phyloP scores from a whole-genome alignment of 805 yeast genomes.

The Candida sonorensis region DNA sequence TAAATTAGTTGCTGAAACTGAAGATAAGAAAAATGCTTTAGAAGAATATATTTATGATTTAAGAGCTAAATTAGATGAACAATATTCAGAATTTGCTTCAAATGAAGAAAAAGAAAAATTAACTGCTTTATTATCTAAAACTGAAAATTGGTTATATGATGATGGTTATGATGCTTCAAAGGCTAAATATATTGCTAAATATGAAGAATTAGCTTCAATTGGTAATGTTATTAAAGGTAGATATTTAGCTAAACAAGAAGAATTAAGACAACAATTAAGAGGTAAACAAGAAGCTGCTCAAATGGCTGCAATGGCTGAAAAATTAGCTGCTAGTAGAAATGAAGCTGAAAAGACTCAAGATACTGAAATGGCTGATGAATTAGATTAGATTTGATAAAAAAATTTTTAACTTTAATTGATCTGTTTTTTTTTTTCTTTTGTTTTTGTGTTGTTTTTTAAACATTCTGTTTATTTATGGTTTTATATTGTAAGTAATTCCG shows the following conservation, averaged over 20 bases:
- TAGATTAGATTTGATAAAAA: constrained; percentile 9
- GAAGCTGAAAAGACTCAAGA: constrained; percentile 32
- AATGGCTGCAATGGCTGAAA: constrained; percentile 77
- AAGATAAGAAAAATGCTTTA: constrained; percentile 95
- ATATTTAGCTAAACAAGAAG: constrained; percentile 90
- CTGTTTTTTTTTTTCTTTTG: too few species aligned
- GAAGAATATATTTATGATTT: constrained; percentile 98
- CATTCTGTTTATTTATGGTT: too few species aligned
- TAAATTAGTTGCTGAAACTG: constrained; percentile 96
- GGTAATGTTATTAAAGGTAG: constrained; percentile 97
- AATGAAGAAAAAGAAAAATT: constrained; percentile 85
- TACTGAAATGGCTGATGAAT: constrained; percentile 27
- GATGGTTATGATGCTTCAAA: constrained; percentile 95
- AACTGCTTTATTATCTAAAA: constrained; percentile 62
- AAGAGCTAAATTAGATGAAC: constrained; percentile 94
- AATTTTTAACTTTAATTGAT: too few species aligned
- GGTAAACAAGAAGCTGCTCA: constrained; percentile 84
- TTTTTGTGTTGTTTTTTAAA: too few species aligned
- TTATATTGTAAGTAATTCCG: too few species aligned
- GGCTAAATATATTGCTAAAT: constrained; percentile 95
- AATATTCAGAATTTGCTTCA: constrained; percentile 80
- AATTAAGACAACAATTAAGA: constrained; percentile 82
- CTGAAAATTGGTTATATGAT: constrained; percentile 98
- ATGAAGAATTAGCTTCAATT: constrained; percentile 90
- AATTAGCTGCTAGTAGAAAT: constrained; percentile 71